Percentiles rank a stretch among this genome's conserved stretches.
phyloP scores from a whole-genome alignment of 176 grass and related monocot genomes.

The Triticum timopheevii region DNA sequence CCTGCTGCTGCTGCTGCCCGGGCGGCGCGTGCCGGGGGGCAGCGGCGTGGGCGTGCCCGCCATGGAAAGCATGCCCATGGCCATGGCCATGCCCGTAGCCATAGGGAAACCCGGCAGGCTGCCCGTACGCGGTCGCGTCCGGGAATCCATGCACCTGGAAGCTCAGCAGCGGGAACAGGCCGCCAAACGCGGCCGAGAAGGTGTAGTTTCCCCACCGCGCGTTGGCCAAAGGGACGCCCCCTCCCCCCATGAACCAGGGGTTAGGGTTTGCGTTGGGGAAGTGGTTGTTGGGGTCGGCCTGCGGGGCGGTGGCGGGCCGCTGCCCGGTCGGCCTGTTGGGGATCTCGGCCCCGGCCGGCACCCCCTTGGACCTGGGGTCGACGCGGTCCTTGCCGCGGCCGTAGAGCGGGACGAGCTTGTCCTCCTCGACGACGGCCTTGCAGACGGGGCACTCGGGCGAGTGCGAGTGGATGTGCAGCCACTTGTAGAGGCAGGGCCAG shows the following conservation, averaged over 20 bases:
- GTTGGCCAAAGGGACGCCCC: slow-evolving; percentile 41
- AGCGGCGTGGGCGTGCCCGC: slow-evolving; percentile 41
- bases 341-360: slow-evolving; percentile 51
- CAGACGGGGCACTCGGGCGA: slow-evolving; percentile 86
- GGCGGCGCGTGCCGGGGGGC: slow-evolving; percentile 43
- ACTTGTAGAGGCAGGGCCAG: slow-evolving; percentile 92
- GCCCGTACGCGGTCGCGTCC: slow-evolving; percentile 65
- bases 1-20: slow-evolving; percentile 78
- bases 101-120: slow-evolving; percentile 60
- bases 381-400: slow-evolving; percentile 79
- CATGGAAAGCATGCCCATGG: slow-evolving; percentile 64
- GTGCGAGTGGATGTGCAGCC: slow-evolving; percentile 68
- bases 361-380: slow-evolving; percentile 62
- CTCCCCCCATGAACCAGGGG: slow-evolving; percentile 64
- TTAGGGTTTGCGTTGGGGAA: slow-evolving; percentile 48
- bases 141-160: slow-evolving; percentile 88
- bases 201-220: slow-evolving; percentile 75
- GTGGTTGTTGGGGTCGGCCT: slow-evolving; percentile 50
- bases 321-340: slow-evolving; percentile 66
- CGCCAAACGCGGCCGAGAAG: slow-evolving; percentile 69
- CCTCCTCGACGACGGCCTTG: slow-evolving; percentile 79
- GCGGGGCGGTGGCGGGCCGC: slow-evolving; percentile 63
- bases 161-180: slow-evolving; percentile 76
- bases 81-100: slow-evolving; percentile 55
- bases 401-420: slow-evolving; percentile 76